Evolutionary conservation across 2,329 filamentous ascomycete species (phyloP).

Genomic region (Colletotrichum sublineola): DNA sequence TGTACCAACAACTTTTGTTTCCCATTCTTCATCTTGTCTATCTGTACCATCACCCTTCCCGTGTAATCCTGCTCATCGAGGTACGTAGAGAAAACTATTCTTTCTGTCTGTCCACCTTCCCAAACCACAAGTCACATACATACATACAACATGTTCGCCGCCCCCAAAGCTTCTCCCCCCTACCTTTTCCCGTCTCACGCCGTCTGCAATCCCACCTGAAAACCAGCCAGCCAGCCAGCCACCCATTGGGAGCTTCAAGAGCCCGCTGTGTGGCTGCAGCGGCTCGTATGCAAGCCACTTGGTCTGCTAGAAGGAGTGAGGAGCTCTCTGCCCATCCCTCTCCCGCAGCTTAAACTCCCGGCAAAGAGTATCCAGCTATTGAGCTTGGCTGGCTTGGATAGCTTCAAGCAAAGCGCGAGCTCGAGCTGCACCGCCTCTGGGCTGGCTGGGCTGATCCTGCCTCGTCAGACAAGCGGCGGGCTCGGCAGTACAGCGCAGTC

Average conservation of each 20-base stretch:
- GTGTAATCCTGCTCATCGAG: constrained; percentile 40
- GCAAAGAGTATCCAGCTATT: neutral
- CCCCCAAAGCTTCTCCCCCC: constrained; percentile 8
- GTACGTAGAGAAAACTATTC: constrained; percentile 26
- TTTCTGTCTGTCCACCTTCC: constrained; percentile 19
- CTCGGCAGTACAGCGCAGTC: neutral
- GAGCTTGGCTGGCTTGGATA: constrained; percentile 28
- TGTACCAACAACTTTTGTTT: constrained; percentile 49
- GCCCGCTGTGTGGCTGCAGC: constrained; percentile 5
- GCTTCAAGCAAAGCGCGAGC: constrained; percentile 32
- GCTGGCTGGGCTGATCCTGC: neutral
- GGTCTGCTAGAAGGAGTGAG: constrained; percentile 6
- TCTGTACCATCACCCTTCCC: constrained; percentile 24
- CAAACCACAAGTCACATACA: neutral
- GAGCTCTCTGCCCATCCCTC: constrained; percentile 6
- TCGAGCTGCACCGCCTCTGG: neutral
- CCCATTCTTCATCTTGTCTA: constrained; percentile 55
- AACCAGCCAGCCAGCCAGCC: neutral
- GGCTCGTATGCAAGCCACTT: constrained; percentile 28
- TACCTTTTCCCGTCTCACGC: neutral
- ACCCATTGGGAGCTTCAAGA: constrained; percentile 14
- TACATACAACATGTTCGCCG: neutral
- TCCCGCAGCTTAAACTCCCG: constrained; percentile 15
- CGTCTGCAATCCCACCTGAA: constrained; percentile 11
- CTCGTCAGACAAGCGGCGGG: neutral